Evolutionary conservation across 2,329 filamentous ascomycete genomes (phyloP), one percentile per base, ranked within the genome.

Genomic region (Fusarium agapanthi): DNA sequence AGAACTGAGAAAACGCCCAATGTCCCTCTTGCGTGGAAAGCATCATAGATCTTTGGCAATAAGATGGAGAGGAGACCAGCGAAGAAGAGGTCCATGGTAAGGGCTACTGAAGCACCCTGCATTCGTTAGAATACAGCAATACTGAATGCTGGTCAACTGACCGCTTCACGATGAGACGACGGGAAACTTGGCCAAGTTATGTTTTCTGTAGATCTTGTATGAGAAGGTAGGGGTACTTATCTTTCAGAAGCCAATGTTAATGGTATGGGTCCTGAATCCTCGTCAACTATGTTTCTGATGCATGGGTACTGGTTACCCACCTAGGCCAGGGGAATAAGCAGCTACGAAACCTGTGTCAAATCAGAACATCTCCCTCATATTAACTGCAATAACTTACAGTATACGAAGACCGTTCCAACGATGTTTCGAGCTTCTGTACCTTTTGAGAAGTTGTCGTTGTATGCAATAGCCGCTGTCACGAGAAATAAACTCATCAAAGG

Each of bases 51-150:
- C n/a, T 56, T 13, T 10, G 54, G 54, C 9, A 56, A 9, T 8
- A 41, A 5, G 3, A 56, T 44, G 5, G 40, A 56, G 3, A 56
- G 22, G 5, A 56, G 40, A 22, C 54, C 54, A 0, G 54, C 30
- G 6, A 56, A 56, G 6, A 56, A 56, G 16, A 56, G 28, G 3
- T 56, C 44, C 7, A 41, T 28, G 0, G 40, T 26, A 1, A 56
- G 44, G 11, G 54, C 54, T 34, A 56, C 53, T 5, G 53, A 56
- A 4, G 38, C 38, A 3, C 53, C 38, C 53, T 56, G 14, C 0
- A 0, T 3, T 2, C 7, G n/a, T 41, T 41, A 41, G 15, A 13
- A 14, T 16, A 1, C 1, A 2, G 6, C 4, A 1, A 11, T 16
- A 7, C 0, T 16, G 22, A 20, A 41, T 7, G 5, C 22, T 8